A percentile compares a stretch with the other conserved stretches of the same genome.
These are phyloP conservation scores for Candida adriatica DNA, from an alignment of 805 yeast genomes.

Conservation along the genomic window DNA sequence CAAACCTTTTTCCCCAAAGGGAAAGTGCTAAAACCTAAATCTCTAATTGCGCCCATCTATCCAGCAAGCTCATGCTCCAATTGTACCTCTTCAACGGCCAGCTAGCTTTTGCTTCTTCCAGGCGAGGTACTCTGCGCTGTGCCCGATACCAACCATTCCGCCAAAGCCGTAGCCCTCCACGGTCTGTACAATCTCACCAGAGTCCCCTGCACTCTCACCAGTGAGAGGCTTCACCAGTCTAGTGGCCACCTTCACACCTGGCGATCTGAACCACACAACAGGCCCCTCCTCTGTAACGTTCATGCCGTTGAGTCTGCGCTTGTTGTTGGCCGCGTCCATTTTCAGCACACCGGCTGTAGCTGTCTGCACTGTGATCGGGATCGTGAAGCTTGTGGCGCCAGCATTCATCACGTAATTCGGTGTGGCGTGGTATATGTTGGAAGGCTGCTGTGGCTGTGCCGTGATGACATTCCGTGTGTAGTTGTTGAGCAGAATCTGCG, in stretches of 20 bases:
- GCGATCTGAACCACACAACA: conserved; percentile 61
- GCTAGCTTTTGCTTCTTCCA: conserved; percentile 32
- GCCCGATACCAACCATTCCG: conserved; percentile 45
- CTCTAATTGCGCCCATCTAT: too few species aligned
- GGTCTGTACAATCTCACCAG: conserved; percentile 6
- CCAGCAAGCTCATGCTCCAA: too few species aligned
- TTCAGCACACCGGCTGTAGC: conserved; percentile 22
- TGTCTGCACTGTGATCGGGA: conserved; percentile 21
- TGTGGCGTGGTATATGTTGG: conserved; percentile 19
- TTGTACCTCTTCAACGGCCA: too few species aligned
- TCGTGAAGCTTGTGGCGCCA: conserved; percentile 27
- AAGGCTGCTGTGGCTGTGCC: conserved; percentile 7
- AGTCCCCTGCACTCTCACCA: conserved; percentile 17
- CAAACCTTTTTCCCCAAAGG: too few species aligned
- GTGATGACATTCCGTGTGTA: conserved; percentile 18
- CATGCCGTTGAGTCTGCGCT: conserved; percentile 20
- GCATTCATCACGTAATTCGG: conserved; percentile 21
- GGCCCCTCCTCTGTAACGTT: conserved; percentile 28
- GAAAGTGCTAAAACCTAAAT: too few species aligned
- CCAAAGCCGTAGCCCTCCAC: conserved; percentile 22
- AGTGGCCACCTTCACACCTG: conserved; percentile 44
- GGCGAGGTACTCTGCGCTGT: conserved; percentile 67
- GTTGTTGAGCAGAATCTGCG: conserved; percentile 11
- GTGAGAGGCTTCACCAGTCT: conserved; percentile 20
- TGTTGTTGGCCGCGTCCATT: conserved; percentile 28